Base-by-base conservation (phyloP, 164 flowering plant species). In the Tetrastigma voinierianum region DNA sequence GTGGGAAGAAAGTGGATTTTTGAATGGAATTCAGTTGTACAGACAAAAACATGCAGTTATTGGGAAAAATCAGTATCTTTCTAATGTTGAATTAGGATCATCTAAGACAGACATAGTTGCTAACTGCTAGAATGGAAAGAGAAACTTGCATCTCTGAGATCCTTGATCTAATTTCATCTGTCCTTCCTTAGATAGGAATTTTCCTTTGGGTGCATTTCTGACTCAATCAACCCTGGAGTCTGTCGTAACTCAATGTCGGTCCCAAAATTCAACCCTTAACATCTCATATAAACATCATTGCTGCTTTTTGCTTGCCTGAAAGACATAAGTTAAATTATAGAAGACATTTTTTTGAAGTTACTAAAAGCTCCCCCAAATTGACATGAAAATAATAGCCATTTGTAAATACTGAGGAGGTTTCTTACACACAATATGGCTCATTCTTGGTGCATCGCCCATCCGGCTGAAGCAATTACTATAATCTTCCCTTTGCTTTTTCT, bases 271-370 rank as follows among this genome's bases (percentile, higher is more conserved):
- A 10, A 45, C 32, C 55, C 88, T 71, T 70, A 85, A 21, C 5
- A 82, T 77, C 77, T 85, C 85, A 57, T 59, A 83, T 40, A 85
- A 77, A 59, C 59, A 73, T 51, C 9, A 79, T 13, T 18, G 86
- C 86, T 45, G 87, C 87, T 59, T 86, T 86, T 86, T 86, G 75
- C 79, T 77, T 56, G 89, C 85, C 89, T 83, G 72, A 32, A 61
- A 14, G 0, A 21, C 0, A 32, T 32, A 7, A 57, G 3, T 16
- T 1, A 3, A 23, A 15, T 9, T 12, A 24, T 14, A 25, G 32
- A 5, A 15, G 40, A 32, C 23, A 18, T 0, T 54, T 12, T 0
- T 54, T 12, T 21, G 48, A 4, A 23, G 0, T 23, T 6, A 21
- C 7, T 4, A 46, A 6, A 54, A 12, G 5, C 13, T 32, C 3